Evolutionary conservation across 1,284 basidiomycete genomes (phyloP).

Genomic region (Violaceomyces palustris): DNA sequence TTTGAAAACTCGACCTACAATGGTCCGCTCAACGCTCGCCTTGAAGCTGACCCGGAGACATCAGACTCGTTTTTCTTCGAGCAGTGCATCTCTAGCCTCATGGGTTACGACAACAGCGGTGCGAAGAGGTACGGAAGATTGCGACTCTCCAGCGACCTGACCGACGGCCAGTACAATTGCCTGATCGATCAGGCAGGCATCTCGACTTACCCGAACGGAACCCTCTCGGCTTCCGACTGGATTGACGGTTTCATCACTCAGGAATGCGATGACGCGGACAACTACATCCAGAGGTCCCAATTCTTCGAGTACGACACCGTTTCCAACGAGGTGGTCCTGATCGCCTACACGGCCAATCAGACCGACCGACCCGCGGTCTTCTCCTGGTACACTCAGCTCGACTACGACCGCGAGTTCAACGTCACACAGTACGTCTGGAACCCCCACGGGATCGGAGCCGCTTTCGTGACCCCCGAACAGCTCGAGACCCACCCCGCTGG

Average conservation of each 20-base stretch:
- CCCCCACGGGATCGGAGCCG: constrained; percentile 1
- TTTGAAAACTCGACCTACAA: constrained; percentile 13
- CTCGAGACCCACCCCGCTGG: constrained; percentile 12
- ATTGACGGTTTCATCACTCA: constrained; percentile 5
- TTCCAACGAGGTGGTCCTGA: constrained; percentile 2
- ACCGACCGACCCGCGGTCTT: background rate
- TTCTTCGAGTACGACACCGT: constrained; percentile 5
- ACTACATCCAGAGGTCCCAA: background rate
- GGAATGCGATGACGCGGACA: constrained; percentile 2
- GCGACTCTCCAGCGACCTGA: constrained; percentile 5
- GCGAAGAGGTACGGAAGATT: constrained; percentile 10
- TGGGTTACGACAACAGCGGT: constrained; percentile 2
- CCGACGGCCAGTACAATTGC: constrained; percentile 5
- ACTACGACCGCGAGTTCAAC: constrained; percentile 9
- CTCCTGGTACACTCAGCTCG: constrained; percentile 7
- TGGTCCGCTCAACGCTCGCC: constrained; percentile 6
- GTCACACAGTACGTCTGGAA: constrained; percentile 10
- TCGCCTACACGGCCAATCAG: constrained; percentile 2
- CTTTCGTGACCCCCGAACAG: constrained; percentile 1
- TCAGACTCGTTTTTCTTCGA: constrained; percentile 11
- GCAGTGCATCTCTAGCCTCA: constrained; percentile 11
- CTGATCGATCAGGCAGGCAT: too few relatives aligned
- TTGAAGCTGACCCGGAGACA: constrained; percentile 4
- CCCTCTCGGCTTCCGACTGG: background rate
- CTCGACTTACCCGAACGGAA: too few relatives aligned